Evolutionary conservation across 305 asterid species (phyloP).

Genomic region (Withania somnifera): DNA sequence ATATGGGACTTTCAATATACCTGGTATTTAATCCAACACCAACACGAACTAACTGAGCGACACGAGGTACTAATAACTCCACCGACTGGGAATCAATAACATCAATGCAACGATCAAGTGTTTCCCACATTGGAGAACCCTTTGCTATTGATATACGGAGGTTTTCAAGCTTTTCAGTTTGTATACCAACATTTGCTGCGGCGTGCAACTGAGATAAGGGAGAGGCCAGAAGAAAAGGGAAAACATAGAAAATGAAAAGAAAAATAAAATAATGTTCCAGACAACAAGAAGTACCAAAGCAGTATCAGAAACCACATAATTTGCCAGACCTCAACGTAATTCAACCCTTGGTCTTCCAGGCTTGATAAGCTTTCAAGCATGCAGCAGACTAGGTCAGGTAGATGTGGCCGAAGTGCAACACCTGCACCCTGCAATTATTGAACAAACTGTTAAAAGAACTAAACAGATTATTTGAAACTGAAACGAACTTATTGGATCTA

Average conservation of each 20-base stretch:
- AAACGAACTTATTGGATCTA: background rate
- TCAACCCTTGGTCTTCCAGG: slow-evolving; percentile 98
- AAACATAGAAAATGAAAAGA: background rate
- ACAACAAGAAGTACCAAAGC: background rate
- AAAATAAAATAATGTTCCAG: background rate
- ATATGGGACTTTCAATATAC: slow-evolving; percentile 19
- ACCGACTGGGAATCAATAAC: slow-evolving; percentile 72
- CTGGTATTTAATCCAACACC: slow-evolving; percentile 96
- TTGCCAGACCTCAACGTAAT: slow-evolving; percentile 80
- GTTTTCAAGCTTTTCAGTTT: slow-evolving; percentile 88
- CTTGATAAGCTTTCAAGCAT: slow-evolving; percentile 99
- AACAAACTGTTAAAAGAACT: background rate
- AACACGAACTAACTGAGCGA: slow-evolving; percentile 69
- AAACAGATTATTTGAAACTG: background rate
- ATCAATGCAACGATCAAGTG: slow-evolving; percentile 90
- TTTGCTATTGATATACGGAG: slow-evolving; percentile 85
- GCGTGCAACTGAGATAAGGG: slow-evolving; percentile 64
- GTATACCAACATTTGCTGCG: slow-evolving; percentile 88
- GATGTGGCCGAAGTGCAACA: slow-evolving; percentile 80
- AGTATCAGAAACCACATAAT: slow-evolving; percentile 8
- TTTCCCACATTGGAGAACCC: slow-evolving; percentile 99
- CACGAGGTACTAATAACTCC: slow-evolving; percentile 83
- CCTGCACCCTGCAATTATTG: slow-evolving; percentile 72
- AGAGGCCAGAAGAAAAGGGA: background rate
- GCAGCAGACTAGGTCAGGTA: slow-evolving; percentile 88